phyloP scores from a whole-genome alignment of 257 asterid genomes.

The Parsonsia alboflavescens region DNA sequence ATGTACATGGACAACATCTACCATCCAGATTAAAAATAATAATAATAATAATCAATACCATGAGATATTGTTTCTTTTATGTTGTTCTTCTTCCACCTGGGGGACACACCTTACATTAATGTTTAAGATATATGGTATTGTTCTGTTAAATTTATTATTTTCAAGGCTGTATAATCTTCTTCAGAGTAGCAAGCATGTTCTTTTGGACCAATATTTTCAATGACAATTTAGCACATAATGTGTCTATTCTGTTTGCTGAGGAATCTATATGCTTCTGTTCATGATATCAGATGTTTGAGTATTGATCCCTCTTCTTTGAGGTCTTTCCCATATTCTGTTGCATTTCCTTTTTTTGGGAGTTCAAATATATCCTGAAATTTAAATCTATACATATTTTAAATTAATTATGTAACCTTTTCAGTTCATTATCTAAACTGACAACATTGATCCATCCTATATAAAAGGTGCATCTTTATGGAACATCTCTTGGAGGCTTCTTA shows the following conservation, averaged over 20 bases:
- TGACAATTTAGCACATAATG: background rate
- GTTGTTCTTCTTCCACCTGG: background rate
- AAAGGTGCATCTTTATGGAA: conserved; percentile 92
- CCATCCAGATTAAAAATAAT: background rate
- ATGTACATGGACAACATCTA: background rate
- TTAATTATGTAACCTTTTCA: background rate
- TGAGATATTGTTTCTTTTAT: background rate
- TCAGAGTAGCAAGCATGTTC: background rate
- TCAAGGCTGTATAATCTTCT: background rate
- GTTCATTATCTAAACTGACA: background rate
- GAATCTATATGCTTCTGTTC: background rate
- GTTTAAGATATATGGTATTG: background rate
- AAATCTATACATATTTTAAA: background rate
- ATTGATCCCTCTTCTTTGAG: background rate
- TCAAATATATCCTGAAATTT: background rate
- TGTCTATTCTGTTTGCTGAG: conserved; percentile 4
- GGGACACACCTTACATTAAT: background rate
- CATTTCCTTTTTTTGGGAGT: background rate
- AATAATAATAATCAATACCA: background rate
- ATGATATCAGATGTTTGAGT: background rate
- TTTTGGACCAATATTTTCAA: background rate
- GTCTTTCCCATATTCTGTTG: background rate
- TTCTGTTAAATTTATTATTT: background rate
- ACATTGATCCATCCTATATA: conserved; percentile 9
- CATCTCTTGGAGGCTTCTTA: conserved; percentile 97